These are phyloP conservation scores for Pilatotrama ljubarskyi DNA, from an alignment of 768 basidiomycete species.

Conservation along the genomic window DNA sequence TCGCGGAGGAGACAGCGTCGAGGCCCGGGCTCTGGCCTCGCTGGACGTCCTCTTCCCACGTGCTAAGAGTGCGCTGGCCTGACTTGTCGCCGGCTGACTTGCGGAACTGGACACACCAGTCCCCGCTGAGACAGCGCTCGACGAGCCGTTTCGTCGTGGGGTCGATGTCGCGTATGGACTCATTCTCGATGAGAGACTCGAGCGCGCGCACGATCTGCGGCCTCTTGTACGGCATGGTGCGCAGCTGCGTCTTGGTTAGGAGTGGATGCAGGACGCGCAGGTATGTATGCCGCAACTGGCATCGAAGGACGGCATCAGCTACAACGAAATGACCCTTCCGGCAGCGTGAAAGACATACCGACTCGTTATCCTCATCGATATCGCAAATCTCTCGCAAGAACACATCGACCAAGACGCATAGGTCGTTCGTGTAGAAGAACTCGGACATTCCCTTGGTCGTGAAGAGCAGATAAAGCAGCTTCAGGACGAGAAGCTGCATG, in stretches of 20 bases:
- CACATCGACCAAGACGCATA: slow-evolving; percentile 94
- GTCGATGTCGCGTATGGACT: slow-evolving; percentile 77
- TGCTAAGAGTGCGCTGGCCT: slow-evolving; percentile 29
- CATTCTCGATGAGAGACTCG: slow-evolving; percentile 72
- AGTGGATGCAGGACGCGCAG: slow-evolving; percentile 95
- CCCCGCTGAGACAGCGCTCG: slow-evolving; percentile 82
- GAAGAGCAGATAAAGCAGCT: slow-evolving; percentile 92
- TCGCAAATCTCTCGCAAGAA: slow-evolving; percentile 93
- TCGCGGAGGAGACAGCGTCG: slow-evolving; percentile 41
- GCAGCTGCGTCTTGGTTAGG: slow-evolving; percentile 90
- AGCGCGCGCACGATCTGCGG: slow-evolving; percentile 83
- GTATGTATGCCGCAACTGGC: slow-evolving; percentile 90
- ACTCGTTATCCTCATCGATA: slow-evolving; percentile 91
- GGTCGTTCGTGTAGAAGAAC: slow-evolving; percentile 98
- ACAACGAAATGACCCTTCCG: not conserved
- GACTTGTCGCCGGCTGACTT: slow-evolving; percentile 32
- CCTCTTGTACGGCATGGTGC: slow-evolving; percentile 85
- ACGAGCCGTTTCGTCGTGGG: slow-evolving; percentile 90
- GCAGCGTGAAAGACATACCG: slow-evolving; percentile 51
- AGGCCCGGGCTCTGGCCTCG: slow-evolving; percentile 45
- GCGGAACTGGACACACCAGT: slow-evolving; percentile 79
- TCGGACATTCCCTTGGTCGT: slow-evolving; percentile 91
- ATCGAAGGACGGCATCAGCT: not conserved
- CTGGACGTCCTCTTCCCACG: slow-evolving; percentile 30
- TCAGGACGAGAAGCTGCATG: slow-evolving; percentile 92